Evolutionary conservation across 805 yeast genomes (phyloP).

Genomic region (Hanseniaspora jakobsenii): DNA sequence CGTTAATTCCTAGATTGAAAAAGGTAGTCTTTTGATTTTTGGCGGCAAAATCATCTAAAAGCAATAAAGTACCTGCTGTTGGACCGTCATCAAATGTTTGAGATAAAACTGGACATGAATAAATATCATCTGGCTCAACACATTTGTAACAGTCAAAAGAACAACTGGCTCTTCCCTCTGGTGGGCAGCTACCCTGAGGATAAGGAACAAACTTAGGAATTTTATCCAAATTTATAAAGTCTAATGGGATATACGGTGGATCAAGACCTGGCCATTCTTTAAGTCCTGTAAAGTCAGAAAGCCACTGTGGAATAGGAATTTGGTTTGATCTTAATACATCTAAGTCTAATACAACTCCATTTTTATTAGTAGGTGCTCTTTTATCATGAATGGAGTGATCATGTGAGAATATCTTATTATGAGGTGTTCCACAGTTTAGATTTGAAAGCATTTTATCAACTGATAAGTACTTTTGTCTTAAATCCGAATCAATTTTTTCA

Average conservation of each 20-base stretch:
- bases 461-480: neutral
- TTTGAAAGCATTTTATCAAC: constrained; percentile 3
- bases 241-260: constrained; percentile 80
- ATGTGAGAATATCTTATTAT: neutral
- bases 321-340: constrained; percentile 12
- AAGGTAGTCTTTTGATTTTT: constrained; percentile 50
- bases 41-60: constrained; percentile 38
- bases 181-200: constrained; percentile 47
- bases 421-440: neutral
- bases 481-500: neutral
- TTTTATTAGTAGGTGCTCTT: neutral
- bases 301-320: constrained; percentile 69
- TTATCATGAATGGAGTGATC: neutral
- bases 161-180: constrained; percentile 42
- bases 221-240: constrained; percentile 45
- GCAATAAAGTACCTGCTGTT: constrained; percentile 49
- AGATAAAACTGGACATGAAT: constrained; percentile 58
- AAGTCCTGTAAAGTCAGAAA: constrained; percentile 59
- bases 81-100: constrained; percentile 98
- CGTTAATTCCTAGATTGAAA: constrained; percentile 74
- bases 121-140: constrained; percentile 61
- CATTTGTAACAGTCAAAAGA: constrained; percentile 82
- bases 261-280: constrained; percentile 71
- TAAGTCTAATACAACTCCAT: constrained; percentile 7
- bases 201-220: constrained; percentile 43